A percentile compares a stretch with the other conserved stretches of the same genome.
These are phyloP conservation scores for Cicer chorassanicum DNA, from an alignment of 306 rosid species.

Conservation along the genomic window DNA sequence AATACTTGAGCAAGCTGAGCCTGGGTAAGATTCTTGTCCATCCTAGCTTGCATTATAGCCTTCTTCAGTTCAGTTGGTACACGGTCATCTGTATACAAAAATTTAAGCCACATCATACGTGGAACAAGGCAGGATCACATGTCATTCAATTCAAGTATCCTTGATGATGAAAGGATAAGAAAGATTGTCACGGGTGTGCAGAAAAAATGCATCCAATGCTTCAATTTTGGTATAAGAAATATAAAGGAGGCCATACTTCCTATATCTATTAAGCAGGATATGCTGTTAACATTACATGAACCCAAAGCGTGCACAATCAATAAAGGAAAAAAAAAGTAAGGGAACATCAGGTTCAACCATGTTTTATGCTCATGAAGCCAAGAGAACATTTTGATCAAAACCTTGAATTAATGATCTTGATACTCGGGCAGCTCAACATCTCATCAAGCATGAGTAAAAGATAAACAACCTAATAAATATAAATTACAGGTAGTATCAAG, in stretches of 20 bases:
- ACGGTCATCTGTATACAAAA: conserved; percentile 50
- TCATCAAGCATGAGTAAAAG: background rate
- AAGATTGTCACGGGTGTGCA: background rate
- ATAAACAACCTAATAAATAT: background rate
- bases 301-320: background rate
- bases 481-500: background rate
- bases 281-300: background rate
- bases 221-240: conserved; percentile 5
- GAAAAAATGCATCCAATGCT: background rate
- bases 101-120: background rate
- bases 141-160: conserved; percentile 9
- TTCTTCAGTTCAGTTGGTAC: conserved; percentile 53
- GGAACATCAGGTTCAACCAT: conserved; percentile 1
- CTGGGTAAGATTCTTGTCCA: conserved; percentile 50
- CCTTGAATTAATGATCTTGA: background rate
- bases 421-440: background rate
- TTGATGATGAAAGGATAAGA: background rate
- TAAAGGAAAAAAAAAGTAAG: background rate
- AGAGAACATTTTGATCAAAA: background rate
- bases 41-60: conserved; percentile 53
- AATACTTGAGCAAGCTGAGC: conserved; percentile 51
- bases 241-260: conserved; percentile 1
- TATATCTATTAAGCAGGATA: conserved; percentile 1
- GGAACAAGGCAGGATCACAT: background rate
- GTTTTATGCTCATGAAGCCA: conserved; percentile 17